Conservation (phyloP, 2,329 filamentous ascomycete species). For the Botrytis deweyae region DNA sequence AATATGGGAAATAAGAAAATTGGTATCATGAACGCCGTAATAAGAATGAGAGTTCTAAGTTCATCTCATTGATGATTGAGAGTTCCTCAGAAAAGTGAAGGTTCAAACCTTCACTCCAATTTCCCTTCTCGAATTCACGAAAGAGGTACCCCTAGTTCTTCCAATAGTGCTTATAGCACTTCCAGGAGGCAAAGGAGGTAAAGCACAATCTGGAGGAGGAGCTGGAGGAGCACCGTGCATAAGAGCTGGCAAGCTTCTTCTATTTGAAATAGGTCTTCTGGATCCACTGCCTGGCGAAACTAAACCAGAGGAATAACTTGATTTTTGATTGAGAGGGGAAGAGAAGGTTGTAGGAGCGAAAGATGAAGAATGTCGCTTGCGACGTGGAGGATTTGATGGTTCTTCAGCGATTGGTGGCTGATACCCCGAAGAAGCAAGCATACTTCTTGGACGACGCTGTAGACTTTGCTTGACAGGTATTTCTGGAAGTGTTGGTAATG, state of each 20-base stretch:
- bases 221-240: conserved; percentile 37
- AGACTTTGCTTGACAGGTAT: background rate
- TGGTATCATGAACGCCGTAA: conserved; percentile 9
- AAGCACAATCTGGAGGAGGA: conserved; percentile 37
- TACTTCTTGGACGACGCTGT: conserved; percentile 13
- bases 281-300: conserved; percentile 15
- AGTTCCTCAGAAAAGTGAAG: background rate
- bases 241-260: conserved; percentile 34
- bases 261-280: conserved; percentile 26
- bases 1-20: background rate
- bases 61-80: background rate
- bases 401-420: background rate
- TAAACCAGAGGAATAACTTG: background rate
- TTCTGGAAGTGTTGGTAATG: conserved; percentile 2
- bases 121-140: conserved; percentile 8
- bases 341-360: conserved; percentile 14
- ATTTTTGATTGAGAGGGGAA: background rate
- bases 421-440: background rate
- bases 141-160: conserved; percentile 1
- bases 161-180: conserved; percentile 1
- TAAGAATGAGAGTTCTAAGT: background rate
- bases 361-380: conserved; percentile 8
- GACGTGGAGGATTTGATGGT: conserved; percentile 2
- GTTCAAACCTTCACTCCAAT: background rate
- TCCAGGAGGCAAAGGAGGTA: conserved; percentile 37